A percentile compares a stretch with the other conserved stretches of the same genome.
Conservation (phyloP, 768 basidiomycete genomes). For the Tricholoma furcatifolium region DNA sequence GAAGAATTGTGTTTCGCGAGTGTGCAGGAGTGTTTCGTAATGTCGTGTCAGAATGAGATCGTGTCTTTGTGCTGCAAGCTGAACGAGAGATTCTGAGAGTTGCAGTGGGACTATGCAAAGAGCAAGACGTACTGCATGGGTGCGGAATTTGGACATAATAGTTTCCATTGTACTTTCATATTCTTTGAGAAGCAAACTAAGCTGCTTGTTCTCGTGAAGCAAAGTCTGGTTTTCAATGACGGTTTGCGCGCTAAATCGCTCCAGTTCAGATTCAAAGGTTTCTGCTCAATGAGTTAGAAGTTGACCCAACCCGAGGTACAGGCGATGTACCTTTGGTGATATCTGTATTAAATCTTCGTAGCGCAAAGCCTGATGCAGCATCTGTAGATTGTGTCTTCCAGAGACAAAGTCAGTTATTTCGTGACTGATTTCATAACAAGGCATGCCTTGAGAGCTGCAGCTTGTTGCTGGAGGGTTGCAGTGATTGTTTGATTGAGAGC, state of each 20-base stretch:
- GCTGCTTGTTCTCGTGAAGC: slow-evolving; percentile 93
- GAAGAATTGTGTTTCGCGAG: slow-evolving; percentile 57
- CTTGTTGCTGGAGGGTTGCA: slow-evolving; percentile 62
- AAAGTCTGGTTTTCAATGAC: slow-evolving; percentile 93
- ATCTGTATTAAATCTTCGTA: slow-evolving; percentile 86
- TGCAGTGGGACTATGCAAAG: background rate
- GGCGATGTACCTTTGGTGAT: slow-evolving; percentile 68
- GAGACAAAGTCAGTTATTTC: slow-evolving; percentile 10
- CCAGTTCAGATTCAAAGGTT: slow-evolving; percentile 88
- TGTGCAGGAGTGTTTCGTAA: slow-evolving; percentile 79
- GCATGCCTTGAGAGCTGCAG: slow-evolving; percentile 71
- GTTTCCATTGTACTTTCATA: slow-evolving; percentile 94
- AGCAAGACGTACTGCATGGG: slow-evolving; percentile 49
- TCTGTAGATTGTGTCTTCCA: slow-evolving; percentile 73
- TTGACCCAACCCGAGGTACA: background rate
- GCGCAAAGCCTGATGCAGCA: slow-evolving; percentile 67
- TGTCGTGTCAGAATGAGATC: slow-evolving; percentile 85
- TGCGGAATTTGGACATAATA: slow-evolving; percentile 95
- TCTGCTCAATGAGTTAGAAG: slow-evolving; percentile 47
- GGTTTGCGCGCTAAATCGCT: slow-evolving; percentile 84
- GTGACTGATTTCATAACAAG: background rate
- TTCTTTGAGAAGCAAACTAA: slow-evolving; percentile 85
- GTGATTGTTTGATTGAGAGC: slow-evolving; percentile 79
- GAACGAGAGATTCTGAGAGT: background rate
- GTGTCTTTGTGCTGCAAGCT: slow-evolving; percentile 92